Conservation (phyloP, 768 basidiomycete species). For the Brasilioporus rufonigricans region DNA sequence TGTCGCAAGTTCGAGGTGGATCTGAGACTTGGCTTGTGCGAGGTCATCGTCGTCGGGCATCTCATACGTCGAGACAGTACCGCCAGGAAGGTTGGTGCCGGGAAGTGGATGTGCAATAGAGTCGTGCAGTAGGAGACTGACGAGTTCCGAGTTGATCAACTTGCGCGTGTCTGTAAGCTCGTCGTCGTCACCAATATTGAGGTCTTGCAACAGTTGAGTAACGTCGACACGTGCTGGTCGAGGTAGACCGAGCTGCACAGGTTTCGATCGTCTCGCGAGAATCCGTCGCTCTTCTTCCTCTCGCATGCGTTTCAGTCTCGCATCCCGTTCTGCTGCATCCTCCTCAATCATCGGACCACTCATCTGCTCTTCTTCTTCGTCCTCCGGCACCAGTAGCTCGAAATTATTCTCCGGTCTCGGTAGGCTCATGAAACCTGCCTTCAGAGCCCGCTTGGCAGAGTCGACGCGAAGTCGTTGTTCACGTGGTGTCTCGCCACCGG, state of each 20-base stretch:
- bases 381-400: slow-evolving; percentile 88
- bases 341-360: slow-evolving; percentile 47
- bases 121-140: slow-evolving; percentile 80
- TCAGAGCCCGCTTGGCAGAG: slow-evolving; percentile 72
- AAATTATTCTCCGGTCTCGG: slow-evolving; percentile 98
- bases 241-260: slow-evolving; percentile 80
- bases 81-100: slow-evolving; percentile 77
- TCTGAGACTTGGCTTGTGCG: slow-evolving; percentile 60
- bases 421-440: slow-evolving; percentile 77
- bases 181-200: slow-evolving; percentile 51
- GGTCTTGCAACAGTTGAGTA: slow-evolving; percentile 54
- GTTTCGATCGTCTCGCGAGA: slow-evolving; percentile 78
- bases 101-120: slow-evolving; percentile 84
- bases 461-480: slow-evolving; percentile 62
- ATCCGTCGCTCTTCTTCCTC: slow-evolving; percentile 79
- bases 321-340: slow-evolving; percentile 93
- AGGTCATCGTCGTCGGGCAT: slow-evolving; percentile 79
- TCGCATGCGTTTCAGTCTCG: slow-evolving; percentile 54
- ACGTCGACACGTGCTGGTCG: slow-evolving; percentile 84
- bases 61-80: slow-evolving; percentile 63
- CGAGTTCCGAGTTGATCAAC: slow-evolving; percentile 77
- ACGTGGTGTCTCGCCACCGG: slow-evolving; percentile 68
- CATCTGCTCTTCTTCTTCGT: slow-evolving; percentile 55
- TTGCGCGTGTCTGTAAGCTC: slow-evolving; percentile 50
- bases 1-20: slow-evolving; percentile 79